Evolutionary conservation across 2,329 filamentous ascomycete genomes (phyloP).

Genomic region (Aspergillus aculeatinus): DNA sequence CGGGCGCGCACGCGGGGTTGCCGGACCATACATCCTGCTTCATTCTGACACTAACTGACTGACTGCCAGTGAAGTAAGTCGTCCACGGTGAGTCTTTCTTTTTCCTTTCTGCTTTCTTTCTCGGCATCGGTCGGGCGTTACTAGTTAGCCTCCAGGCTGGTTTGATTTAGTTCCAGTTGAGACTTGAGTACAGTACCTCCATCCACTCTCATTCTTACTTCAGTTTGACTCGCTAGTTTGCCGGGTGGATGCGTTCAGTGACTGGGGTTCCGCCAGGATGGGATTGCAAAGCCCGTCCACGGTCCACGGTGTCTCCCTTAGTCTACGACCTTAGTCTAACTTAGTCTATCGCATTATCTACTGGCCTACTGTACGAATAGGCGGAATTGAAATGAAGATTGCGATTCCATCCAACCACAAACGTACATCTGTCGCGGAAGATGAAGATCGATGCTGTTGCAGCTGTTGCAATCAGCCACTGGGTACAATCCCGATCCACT

Average conservation of each 20-base stretch:
- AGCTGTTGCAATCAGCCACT: not conserved
- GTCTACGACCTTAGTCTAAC: too few species aligned
- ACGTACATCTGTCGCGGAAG: not conserved
- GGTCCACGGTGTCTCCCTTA: too few species aligned
- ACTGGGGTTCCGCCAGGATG: slow-evolving; percentile 4
- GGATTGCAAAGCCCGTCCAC: not conserved
- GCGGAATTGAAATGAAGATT: not conserved
- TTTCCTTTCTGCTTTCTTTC: not conserved
- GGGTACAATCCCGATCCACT: too few species aligned
- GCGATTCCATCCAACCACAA: not conserved
- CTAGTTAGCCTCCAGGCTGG: too few species aligned
- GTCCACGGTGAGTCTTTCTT: not conserved
- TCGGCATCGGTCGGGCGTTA: not conserved
- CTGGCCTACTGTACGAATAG: too few species aligned
- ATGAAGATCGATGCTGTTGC: not conserved
- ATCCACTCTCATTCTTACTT: not conserved
- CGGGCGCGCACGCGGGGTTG: not conserved
- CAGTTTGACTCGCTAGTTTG: slow-evolving; percentile 1
- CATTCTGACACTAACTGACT: not conserved
- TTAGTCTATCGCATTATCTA: too few species aligned
- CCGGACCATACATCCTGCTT: not conserved
- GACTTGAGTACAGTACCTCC: too few species aligned
- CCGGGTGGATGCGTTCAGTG: slow-evolving; percentile 5
- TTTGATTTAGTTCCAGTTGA: too few species aligned
- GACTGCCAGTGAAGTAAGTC: not conserved